Conservation (phyloP, 148 eudicot genomes). For the Vaccinium vitisidaea region DNA sequence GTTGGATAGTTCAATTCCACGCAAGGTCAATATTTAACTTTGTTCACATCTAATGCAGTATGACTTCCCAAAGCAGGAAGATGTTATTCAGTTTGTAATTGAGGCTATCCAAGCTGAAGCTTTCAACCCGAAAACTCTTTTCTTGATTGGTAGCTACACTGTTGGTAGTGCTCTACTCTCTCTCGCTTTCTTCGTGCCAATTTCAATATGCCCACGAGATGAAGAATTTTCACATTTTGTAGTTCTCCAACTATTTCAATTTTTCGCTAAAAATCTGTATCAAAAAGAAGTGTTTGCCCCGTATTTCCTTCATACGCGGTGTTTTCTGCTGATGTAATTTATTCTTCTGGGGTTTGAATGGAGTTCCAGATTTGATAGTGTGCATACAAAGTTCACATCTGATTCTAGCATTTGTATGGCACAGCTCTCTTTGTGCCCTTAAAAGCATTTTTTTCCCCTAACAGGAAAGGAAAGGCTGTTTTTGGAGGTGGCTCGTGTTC, state of each 20-base stretch:
- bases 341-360: not conserved
- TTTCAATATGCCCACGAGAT: not conserved
- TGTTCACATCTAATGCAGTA: conserved; percentile 55
- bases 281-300: not conserved
- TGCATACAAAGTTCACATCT: not conserved
- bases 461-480: conserved; percentile 90
- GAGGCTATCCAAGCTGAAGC: conserved; percentile 98
- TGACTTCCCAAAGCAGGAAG: conserved; percentile 94
- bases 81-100: conserved; percentile 82
- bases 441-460: not conserved
- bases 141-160: conserved; percentile 93
- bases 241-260: conserved; percentile 3
- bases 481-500: conserved; percentile 82
- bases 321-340: not conserved
- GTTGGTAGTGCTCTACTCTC: conserved; percentile 52
- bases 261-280: not conserved
- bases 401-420: not conserved
- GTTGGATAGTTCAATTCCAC: not conserved
- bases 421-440: not conserved
- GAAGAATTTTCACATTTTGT: not conserved
- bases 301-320: not conserved
- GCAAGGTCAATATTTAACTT: conserved; percentile 4
- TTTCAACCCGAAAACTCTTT: conserved; percentile 83
- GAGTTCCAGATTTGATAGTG: not conserved
- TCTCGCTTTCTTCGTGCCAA: not conserved